Evolutionary conservation across 768 basidiomycete species (phyloP).

Genomic region (Mrakia hoshinonis): DNA sequence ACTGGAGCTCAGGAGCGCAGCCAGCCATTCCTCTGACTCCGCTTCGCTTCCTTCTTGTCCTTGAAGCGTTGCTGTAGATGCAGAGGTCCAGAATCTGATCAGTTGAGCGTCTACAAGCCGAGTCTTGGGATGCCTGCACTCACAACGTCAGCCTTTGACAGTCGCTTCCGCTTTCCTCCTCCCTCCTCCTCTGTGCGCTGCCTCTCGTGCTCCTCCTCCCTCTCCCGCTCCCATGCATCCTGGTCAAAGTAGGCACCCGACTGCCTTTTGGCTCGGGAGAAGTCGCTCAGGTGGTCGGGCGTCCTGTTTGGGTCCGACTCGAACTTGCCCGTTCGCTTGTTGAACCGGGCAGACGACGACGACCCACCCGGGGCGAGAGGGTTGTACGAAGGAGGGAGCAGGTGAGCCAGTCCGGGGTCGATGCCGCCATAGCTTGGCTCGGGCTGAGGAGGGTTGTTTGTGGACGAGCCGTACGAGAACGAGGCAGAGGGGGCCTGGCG

Average conservation of each 20-base stretch:
- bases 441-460: not conserved
- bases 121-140: too few species aligned
- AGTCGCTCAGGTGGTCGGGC: conserved; percentile 26
- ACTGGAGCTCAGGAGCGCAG: not conserved
- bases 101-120: too few species aligned
- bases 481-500: not conserved
- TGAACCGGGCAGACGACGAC: conserved; percentile 18
- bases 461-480: not conserved
- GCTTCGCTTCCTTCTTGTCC: conserved; percentile 23
- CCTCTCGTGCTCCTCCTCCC: conserved; percentile 18
- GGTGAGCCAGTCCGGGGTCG: conserved; percentile 20
- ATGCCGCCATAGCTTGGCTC: not conserved
- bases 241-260: conserved; percentile 22
- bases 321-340: conserved; percentile 20
- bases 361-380: not conserved
- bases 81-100: too few species aligned
- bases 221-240: conserved; percentile 24
- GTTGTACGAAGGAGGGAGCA: conserved; percentile 19
- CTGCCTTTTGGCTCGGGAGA: conserved; percentile 9
- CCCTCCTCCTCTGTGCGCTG: conserved; percentile 9
- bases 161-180: conserved; percentile 15
- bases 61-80: not conserved
- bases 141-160: conserved; percentile 16
- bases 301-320: conserved; percentile 2
- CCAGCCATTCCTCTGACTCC: conserved; percentile 4